Evolutionary conservation across 352 stramenopile genomes (phyloP).

Genomic region (Phytophthora rubi): DNA sequence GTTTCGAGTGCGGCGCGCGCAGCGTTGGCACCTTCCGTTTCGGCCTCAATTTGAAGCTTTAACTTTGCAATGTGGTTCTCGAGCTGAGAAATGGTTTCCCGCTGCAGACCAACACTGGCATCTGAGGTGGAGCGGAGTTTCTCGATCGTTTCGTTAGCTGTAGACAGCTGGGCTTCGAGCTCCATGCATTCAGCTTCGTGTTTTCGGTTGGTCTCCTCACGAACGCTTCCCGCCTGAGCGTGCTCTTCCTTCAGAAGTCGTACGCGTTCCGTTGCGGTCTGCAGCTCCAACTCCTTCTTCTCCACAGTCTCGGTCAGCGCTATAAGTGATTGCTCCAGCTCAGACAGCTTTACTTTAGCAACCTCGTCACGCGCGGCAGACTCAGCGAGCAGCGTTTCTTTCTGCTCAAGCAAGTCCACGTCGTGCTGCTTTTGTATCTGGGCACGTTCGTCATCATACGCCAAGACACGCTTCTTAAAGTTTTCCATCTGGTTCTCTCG

Average conservation of each 20-base stretch:
- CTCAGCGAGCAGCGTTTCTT: constrained; percentile 24
- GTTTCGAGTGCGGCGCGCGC: constrained; percentile 67
- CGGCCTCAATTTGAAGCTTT: constrained; percentile 46
- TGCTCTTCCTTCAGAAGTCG: constrained; percentile 25
- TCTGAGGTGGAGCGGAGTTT: constrained; percentile 34
- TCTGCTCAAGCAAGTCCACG: constrained; percentile 29
- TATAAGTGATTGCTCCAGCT: constrained; percentile 33
- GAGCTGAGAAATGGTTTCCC: constrained; percentile 29
- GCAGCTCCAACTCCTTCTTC: constrained; percentile 36
- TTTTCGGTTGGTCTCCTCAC: constrained; percentile 19
- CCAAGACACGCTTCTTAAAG: constrained; percentile 35
- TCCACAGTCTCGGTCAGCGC: constrained; percentile 27
- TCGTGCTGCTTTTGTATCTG: constrained; percentile 25
- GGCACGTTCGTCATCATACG: constrained; percentile 38
- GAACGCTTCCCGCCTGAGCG: constrained; percentile 19
- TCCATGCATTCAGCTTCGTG: constrained; percentile 33
- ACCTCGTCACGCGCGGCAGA: constrained; percentile 23
- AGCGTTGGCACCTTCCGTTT: constrained; percentile 58
- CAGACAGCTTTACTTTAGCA: constrained; percentile 22
- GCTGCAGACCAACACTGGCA: constrained; percentile 24
- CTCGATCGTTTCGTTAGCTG: constrained; percentile 43
- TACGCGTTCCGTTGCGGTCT: constrained; percentile 9
- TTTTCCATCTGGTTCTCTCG: constrained; percentile 37
- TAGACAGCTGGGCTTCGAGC: constrained; percentile 37
- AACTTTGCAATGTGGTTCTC: constrained; percentile 38